These are phyloP conservation scores for Parastagonospora nodorum DNA, from an alignment of 2,329 filamentous ascomycete species.

Conservation along the genomic window DNA sequence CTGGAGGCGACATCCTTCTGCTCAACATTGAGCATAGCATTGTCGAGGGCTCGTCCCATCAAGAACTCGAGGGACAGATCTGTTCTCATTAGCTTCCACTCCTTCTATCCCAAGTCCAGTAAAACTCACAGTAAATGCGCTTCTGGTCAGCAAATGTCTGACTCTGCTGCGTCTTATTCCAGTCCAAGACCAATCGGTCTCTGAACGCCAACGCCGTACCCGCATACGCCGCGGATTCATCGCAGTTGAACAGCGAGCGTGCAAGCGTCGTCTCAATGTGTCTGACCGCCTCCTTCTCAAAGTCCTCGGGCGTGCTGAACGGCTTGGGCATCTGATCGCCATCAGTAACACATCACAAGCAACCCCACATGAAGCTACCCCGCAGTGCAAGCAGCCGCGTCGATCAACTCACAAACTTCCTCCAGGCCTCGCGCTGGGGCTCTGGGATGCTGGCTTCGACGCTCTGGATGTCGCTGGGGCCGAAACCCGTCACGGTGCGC, in stretches of 20 bases:
- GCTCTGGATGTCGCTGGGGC: slow-evolving; percentile 86
- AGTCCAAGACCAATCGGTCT: slow-evolving; percentile 89
- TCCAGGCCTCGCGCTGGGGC: slow-evolving; percentile 78
- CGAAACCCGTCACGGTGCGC: slow-evolving; percentile 94
- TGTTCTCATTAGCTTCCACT: slow-evolving; percentile 36
- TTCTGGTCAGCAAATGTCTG: slow-evolving; percentile 92
- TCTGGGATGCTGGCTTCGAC: slow-evolving; percentile 93
- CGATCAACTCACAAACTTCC: slow-evolving; percentile 58
- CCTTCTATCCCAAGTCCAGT: neutral
- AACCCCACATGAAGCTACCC: slow-evolving; percentile 16
- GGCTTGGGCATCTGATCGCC: slow-evolving; percentile 61
- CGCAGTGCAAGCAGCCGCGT: slow-evolving; percentile 10
- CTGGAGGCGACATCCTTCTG: slow-evolving; percentile 83
- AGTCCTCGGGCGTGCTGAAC: slow-evolving; percentile 81
- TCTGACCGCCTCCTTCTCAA: slow-evolving; percentile 81
- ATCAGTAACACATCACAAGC: slow-evolving; percentile 14
- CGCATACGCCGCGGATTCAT: slow-evolving; percentile 88
- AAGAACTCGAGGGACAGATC: slow-evolving; percentile 95
- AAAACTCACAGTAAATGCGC: slow-evolving; percentile 78
- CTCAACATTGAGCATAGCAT: slow-evolving; percentile 96
- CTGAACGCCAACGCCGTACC: slow-evolving; percentile 91
- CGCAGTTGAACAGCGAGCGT: slow-evolving; percentile 96
- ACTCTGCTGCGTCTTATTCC: slow-evolving; percentile 97
- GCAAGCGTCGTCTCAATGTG: slow-evolving; percentile 97
- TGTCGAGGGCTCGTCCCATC: slow-evolving; percentile 95